A percentile compares a stretch with the other conserved stretches of the same genome.
phyloP scores from a whole-genome alignment of 1,284 basidiomycete genomes.

The Fomitopsis pinicola region DNA sequence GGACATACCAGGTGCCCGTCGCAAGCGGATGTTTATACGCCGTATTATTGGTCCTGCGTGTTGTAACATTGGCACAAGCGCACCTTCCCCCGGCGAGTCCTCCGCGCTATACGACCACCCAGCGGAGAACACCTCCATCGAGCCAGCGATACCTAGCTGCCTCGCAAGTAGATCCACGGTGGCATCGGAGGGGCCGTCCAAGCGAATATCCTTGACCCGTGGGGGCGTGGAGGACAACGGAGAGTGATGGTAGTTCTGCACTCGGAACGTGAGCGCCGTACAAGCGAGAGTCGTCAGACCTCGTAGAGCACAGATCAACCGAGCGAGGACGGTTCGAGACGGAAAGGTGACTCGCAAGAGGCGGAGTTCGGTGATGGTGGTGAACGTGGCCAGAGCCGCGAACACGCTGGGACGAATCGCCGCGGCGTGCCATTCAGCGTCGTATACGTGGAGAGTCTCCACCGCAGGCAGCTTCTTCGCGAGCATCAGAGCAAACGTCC shows the following conservation, averaged over 20 bases:
- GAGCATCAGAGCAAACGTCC: background rate
- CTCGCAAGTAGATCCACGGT: background rate
- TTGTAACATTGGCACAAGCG: background rate
- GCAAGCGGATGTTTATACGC: background rate
- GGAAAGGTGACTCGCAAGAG: background rate
- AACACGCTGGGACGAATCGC: background rate
- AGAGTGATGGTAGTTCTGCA: background rate
- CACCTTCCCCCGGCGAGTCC: background rate
- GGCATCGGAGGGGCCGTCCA: background rate
- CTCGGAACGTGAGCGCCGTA: background rate
- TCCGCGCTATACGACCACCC: background rate
- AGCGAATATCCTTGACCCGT: background rate
- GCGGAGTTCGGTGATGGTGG: background rate
- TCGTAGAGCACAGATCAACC: background rate
- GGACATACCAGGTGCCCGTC: background rate
- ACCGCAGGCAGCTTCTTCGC: background rate
- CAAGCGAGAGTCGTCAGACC: background rate
- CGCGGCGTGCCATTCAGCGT: slow-evolving; percentile 1
- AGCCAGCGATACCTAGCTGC: background rate
- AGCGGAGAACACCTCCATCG: background rate
- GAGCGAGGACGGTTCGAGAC: background rate
- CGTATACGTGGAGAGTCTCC: background rate
- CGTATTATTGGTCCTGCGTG: background rate
- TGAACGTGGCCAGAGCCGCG: background rate
- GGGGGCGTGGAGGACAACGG: background rate